phyloP scores from a whole-genome alignment of 2,329 filamentous ascomycete genomes.

The Fusarium scirpi region DNA sequence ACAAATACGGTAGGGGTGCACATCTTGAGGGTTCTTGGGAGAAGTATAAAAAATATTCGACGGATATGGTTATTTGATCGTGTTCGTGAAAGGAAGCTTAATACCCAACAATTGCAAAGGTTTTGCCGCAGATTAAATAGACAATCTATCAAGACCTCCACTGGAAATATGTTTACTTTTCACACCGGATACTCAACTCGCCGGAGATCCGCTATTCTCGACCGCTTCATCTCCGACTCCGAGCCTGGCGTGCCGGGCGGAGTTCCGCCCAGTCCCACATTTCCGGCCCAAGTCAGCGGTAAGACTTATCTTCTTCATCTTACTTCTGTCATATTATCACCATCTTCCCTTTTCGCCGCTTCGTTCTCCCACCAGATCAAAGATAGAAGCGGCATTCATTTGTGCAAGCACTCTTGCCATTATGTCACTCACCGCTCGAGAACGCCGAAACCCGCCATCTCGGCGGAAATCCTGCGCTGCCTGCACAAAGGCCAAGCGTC shows the following conservation, averaged over 20 bases:
- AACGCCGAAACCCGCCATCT: slow-evolving; percentile 59
- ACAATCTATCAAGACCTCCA: not conserved
- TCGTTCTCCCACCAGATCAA: not conserved
- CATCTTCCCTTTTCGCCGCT: too few species aligned
- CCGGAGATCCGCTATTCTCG: slow-evolving; percentile 24
- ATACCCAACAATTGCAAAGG: not conserved
- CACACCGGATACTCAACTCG: not conserved
- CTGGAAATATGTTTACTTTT: not conserved
- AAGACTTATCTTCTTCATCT: not conserved
- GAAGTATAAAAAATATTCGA: not conserved
- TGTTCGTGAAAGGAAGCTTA: not conserved
- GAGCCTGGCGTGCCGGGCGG: slow-evolving; percentile 34
- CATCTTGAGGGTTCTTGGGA: slow-evolving; percentile 42
- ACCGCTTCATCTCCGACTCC: not conserved
- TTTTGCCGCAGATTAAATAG: not conserved
- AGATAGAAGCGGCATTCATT: not conserved
- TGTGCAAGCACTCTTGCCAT: not conserved
- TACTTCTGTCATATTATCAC: slow-evolving; percentile 5
- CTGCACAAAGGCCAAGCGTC: slow-evolving; percentile 68
- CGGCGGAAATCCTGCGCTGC: slow-evolving; percentile 67
- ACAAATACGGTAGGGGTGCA: slow-evolving; percentile 53
- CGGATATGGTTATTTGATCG: not conserved
- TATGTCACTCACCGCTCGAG: slow-evolving; percentile 51
- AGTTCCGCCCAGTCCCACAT: slow-evolving; percentile 47
- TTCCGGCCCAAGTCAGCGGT: slow-evolving; percentile 17